These are phyloP conservation scores for Carex pumila DNA, from an alignment of 176 grass and related monocot species.

Conservation along the genomic window DNA sequence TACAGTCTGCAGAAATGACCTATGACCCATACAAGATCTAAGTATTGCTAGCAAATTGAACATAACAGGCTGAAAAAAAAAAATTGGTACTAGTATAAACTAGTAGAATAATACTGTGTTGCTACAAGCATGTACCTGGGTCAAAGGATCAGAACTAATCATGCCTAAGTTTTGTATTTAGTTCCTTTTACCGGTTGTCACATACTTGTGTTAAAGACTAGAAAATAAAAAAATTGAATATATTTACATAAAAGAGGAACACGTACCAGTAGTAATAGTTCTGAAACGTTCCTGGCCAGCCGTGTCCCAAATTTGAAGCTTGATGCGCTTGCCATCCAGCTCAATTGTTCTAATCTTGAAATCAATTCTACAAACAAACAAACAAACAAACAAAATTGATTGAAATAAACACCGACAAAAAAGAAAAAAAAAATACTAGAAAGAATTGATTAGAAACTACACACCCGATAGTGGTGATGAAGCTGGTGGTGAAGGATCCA, in stretches of 20 bases:
- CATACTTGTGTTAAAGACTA: neutral
- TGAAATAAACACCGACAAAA: neutral
- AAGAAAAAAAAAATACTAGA: neutral
- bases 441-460: neutral
- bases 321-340: conserved; percentile 83
- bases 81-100: neutral
- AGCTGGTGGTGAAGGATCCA: conserved; percentile 95
- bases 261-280: conserved; percentile 86
- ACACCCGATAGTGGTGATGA: conserved; percentile 91
- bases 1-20: neutral
- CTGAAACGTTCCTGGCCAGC: conserved; percentile 93
- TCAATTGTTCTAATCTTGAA: conserved; percentile 97
- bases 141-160: neutral
- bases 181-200: neutral
- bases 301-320: conserved; percentile 95
- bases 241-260: neutral
- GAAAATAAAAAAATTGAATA: neutral
- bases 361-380: conserved; percentile 51
- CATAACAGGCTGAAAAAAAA: neutral
- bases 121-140: neutral
- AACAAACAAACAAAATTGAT: neutral
- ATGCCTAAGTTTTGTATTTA: neutral
- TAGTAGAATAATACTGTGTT: neutral
- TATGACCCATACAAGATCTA: neutral
- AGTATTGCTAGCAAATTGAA: neutral